Evolutionary conservation across 2,329 filamentous ascomycete species (phyloP), one percentile per base, ranked within the genome.

Genomic region (Epichloe coenophiala): DNA sequence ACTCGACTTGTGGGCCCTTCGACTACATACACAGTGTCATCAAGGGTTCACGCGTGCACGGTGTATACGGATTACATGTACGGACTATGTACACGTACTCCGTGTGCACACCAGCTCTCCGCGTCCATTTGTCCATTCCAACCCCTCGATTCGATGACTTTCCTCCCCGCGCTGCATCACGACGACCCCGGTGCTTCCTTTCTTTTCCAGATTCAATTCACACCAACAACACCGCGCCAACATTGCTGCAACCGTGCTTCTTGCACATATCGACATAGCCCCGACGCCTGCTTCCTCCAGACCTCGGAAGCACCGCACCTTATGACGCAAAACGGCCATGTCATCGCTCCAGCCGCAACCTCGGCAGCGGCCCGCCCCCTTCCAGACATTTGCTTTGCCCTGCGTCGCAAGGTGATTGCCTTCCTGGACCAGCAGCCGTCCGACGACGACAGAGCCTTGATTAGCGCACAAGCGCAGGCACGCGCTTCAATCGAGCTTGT

Each of bases 401-500:
- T 86, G 55, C 74, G 80, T 58, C 66, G 67, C 54, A 77, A 78
- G 64, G 71, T 94, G 53, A 70, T 77, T 46, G 71, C 73, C 23
- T 89, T 95, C 61, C 72, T 94, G 50, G 71, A 53, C n/a, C 39
- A 71, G 45, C 74, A 81, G 56, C 66, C 78, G 35, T 71, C 78
- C 53, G 71, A 74, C 3, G 70, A 74, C 3, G 75, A 77, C 19
- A 70, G 78, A 49, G 66, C 78, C 43, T 68, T 90, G 52, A 72
- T 69, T 58, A 73, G 72, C 50, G 80, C 89, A 31, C 90, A 96
- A 68, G 68, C 71, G 51, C 89, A 93, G 71, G 85, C 86, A 44
- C 77, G 80, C 54, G 72, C 79, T 49, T 84, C 88, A 23, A 74
- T 95, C 60, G 74, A 68, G 21, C 81, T 95, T 21, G 81, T 96